Conservation (phyloP, 1,139 yeast genomes). For the Fermentozyma sake region DNA sequence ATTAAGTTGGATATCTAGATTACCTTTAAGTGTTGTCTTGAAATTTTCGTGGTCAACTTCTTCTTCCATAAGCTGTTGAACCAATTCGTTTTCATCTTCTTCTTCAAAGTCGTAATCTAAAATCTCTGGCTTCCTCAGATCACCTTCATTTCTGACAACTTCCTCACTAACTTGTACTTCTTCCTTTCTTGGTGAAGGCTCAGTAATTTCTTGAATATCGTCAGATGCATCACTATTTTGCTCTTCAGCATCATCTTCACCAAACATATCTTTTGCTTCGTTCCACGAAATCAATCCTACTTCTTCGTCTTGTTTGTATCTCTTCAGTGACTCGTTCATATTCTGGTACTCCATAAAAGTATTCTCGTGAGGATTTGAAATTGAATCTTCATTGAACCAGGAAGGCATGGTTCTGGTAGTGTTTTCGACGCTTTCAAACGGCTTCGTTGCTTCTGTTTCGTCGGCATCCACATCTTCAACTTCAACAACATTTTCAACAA, state of each 20-base stretch:
- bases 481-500: too few species aligned
- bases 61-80: constrained; percentile 61
- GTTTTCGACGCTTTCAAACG: too few species aligned
- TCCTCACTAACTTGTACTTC: constrained; percentile 3
- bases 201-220: constrained; percentile 11
- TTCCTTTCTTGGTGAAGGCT: constrained; percentile 4
- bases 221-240: constrained; percentile 6
- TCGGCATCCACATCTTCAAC: too few species aligned
- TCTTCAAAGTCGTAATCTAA: constrained; percentile 68
- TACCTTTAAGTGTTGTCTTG: constrained; percentile 39
- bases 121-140: constrained; percentile 14
- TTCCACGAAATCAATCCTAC: constrained; percentile 49
- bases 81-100: constrained; percentile 67
- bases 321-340: too few species aligned
- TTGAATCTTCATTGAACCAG: constrained; percentile 26
- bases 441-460: too few species aligned
- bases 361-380: constrained; percentile 1
- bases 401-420: constrained; percentile 21
- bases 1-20: constrained; percentile 15
- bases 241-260: constrained; percentile 10
- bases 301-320: constrained; percentile 39
- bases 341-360: constrained; percentile 1
- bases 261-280: constrained; percentile 34
- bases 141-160: constrained; percentile 3
- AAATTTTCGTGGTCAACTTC: constrained; percentile 68